Conservation (phyloP, 2,329 filamentous ascomycete genomes). For the Colletotrichum sidae region DNA sequence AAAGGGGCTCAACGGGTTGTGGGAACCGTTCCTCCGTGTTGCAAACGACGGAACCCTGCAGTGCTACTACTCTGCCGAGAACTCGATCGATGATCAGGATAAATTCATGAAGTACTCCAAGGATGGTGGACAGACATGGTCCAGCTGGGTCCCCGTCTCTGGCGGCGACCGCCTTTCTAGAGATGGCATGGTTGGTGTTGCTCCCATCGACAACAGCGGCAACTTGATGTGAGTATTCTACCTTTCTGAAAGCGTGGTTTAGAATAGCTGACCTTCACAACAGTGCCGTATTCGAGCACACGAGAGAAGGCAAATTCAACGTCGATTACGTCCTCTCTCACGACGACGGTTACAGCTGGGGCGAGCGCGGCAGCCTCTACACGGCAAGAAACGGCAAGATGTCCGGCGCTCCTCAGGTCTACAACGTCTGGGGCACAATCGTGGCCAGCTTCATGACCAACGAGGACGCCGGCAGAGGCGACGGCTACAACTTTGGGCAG, state of each 20-base stretch:
- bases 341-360: constrained; percentile 57
- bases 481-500: constrained; percentile 28
- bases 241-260: not conserved
- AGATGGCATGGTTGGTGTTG: constrained; percentile 60
- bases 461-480: constrained; percentile 50
- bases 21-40: constrained; percentile 58
- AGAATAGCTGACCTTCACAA: not conserved
- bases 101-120: constrained; percentile 52
- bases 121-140: constrained; percentile 55
- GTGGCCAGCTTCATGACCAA: constrained; percentile 59
- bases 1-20: constrained; percentile 49
- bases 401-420: constrained; percentile 55
- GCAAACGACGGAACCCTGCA: constrained; percentile 53
- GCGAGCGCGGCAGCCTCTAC: constrained; percentile 50
- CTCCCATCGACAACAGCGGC: constrained; percentile 42
- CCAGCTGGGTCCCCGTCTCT: constrained; percentile 46
- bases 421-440: constrained; percentile 54
- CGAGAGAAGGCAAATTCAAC: constrained; percentile 47
- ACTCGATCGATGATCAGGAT: constrained; percentile 52
- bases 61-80: constrained; percentile 58
- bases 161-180: constrained; percentile 48
- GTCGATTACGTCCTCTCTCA: constrained; percentile 51
- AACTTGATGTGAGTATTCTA: constrained; percentile 47
- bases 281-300: constrained; percentile 56
- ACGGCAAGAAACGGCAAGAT: constrained; percentile 46